Base-by-base conservation (phyloP, 805 yeast species). In the Peterozyma toletana region DNA sequence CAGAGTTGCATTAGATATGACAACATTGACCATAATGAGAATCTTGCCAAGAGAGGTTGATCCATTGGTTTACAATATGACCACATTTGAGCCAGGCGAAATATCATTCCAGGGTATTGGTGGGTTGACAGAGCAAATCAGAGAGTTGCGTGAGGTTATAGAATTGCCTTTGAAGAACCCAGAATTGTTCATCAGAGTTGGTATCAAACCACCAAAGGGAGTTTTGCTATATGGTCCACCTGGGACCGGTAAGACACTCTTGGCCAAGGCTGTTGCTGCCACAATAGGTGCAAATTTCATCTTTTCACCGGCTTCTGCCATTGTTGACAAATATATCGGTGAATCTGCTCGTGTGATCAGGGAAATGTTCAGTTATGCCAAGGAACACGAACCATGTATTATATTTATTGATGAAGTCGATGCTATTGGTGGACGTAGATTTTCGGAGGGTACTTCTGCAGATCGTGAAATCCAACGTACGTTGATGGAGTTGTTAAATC, bases 391-490 rank as follows among this genome's bases (percentile, higher is more conserved):
- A 62, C 98, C 98, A 14, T 91, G 98, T 68, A 90, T 93, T 60
- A 93, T 91, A 45, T 91, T 91, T 62, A 90, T 91, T 96, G 99
- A 91, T 70, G 99, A 91, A 73, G 82, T 91, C 50, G 99, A 93
- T 71, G 99, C 99, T 47, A 91, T 91, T 64, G 99, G 99, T 60
- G 99, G 99, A 40, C 81, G 99, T 57, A 79, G 99, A 65, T 91
- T 91, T 66, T 80, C 91, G 53, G 99, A 91, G 65, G 99, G 99
- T 67, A 91, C 98, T 2, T 86, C 96, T 9, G 98, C 99, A 2
- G 99, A 91, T 68, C 84, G 99, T 66, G 99, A 91, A 66, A 91
- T 91, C 60, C 99, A 93, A 70, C 87, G 99, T 71, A 93, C 91
- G 53, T 73, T 93, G 64, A 83, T 93, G 60, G 99, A 93, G 70